phyloP scores from a whole-genome alignment of 1,284 basidiomycete genomes.

The Melampsora larici-populina region DNA sequence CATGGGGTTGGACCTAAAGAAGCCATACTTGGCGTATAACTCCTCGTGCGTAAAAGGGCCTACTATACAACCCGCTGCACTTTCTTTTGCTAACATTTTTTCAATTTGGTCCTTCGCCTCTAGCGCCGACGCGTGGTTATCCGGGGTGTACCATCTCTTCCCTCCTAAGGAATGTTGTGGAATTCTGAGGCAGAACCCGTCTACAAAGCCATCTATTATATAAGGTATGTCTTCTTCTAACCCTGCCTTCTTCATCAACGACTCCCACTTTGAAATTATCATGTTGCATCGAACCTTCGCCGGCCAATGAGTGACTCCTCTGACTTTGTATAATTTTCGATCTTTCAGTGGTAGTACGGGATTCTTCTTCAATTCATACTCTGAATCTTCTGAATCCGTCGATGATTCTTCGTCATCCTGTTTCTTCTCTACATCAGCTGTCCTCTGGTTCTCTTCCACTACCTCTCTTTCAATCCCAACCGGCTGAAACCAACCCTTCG shows the following conservation, averaged over 20 bases:
- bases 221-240: neutral
- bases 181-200: constrained; percentile 7
- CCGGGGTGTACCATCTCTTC: neutral
- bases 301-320: neutral
- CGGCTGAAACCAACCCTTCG: no score
- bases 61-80: neutral
- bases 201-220: neutral
- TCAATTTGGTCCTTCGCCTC: neutral
- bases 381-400: no score
- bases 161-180: neutral
- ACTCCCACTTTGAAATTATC: neutral
- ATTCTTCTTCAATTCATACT: no score
- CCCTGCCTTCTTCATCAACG: neutral
- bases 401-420: no score
- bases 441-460: no score
- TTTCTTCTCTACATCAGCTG: no score
- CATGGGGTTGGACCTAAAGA: no score
- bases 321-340: neutral
- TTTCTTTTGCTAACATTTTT: neutral
- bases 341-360: no score
- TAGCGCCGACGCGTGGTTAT: neutral
- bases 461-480: no score
- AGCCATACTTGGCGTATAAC: no score
- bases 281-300: neutral
- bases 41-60: no score